These are phyloP conservation scores for Mycena crocata DNA, from an alignment of 768 basidiomycete genomes.

Conservation along the genomic window DNA sequence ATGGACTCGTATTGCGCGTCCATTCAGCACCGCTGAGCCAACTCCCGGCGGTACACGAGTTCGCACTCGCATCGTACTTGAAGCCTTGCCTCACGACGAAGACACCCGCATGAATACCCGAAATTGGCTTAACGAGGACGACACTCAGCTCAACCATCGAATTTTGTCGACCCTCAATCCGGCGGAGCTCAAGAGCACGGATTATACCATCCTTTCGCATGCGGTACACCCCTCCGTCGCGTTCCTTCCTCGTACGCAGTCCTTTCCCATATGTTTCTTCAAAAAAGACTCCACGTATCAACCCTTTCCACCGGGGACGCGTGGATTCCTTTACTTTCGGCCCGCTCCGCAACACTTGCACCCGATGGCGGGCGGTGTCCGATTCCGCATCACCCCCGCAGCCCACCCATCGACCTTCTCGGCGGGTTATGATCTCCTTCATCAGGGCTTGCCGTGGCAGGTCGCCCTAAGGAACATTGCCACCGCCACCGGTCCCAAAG, in stretches of 20 bases:
- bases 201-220: conserved; percentile 2
- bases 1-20: no score
- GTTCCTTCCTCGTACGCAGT: neutral
- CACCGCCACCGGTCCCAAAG: conserved; percentile 1
- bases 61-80: conserved; percentile 15
- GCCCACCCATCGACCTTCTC: conserved; percentile 8
- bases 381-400: conserved; percentile 20
- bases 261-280: conserved; percentile 6
- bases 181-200: neutral
- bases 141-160: neutral
- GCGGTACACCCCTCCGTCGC: neutral
- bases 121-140: conserved; percentile 7
- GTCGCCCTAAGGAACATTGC: conserved; percentile 12
- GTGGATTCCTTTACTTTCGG: conserved; percentile 23
- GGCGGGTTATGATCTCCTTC: conserved; percentile 19
- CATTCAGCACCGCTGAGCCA: neutral
- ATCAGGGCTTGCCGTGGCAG: conserved; percentile 21
- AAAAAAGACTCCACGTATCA: neutral
- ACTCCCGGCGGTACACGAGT: neutral
- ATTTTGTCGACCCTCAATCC: conserved; percentile 13
- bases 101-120: neutral
- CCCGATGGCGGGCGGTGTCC: conserved; percentile 16
- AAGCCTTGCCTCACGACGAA: neutral
- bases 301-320: conserved; percentile 15
- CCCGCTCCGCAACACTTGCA: neutral